Conservation (phyloP, 805 yeast genomes). For the Kodamaea hsintzibuensis region DNA sequence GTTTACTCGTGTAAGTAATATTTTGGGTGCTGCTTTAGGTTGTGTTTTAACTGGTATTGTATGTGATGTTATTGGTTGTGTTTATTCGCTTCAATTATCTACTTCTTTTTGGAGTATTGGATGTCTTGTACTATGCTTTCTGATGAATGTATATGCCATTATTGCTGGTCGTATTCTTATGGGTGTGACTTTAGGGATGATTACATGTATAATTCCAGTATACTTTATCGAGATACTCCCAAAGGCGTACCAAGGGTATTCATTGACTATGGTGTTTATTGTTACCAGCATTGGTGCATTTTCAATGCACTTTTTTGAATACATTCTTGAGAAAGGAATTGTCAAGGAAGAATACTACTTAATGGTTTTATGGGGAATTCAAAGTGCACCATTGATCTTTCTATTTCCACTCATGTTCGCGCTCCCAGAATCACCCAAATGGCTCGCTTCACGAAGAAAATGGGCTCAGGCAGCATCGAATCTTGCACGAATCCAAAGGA, state of each 20-base stretch:
- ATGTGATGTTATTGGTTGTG: conserved; percentile 31
- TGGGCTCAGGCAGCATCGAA: conserved; percentile 12
- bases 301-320: conserved; percentile 15
- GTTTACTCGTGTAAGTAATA: conserved; percentile 26
- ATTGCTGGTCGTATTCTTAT: conserved; percentile 30
- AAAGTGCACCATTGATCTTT: conserved; percentile 20
- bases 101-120: conserved; percentile 32
- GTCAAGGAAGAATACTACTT: conserved; percentile 13
- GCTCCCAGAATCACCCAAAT: conserved; percentile 35
- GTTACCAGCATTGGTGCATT: conserved; percentile 19
- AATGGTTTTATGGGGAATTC: conserved; percentile 18
- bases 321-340: conserved; percentile 14
- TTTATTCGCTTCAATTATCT: conserved; percentile 23
- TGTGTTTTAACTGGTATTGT: conserved; percentile 30
- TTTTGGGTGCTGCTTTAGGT: conserved; percentile 42
- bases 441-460: conserved; percentile 17
- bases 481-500: conserved; percentile 4
- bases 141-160: conserved; percentile 25
- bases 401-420: conserved; percentile 19
- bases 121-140: conserved; percentile 22
- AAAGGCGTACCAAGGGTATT: conserved; percentile 19
- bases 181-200: conserved; percentile 34
- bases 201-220: conserved; percentile 31
- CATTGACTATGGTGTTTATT: conserved; percentile 26
- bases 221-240: conserved; percentile 34